A percentile compares a stretch with the other conserved stretches of the same genome.
Conservation (phyloP, 805 yeast species). For the Teunomyces funiuensis region DNA sequence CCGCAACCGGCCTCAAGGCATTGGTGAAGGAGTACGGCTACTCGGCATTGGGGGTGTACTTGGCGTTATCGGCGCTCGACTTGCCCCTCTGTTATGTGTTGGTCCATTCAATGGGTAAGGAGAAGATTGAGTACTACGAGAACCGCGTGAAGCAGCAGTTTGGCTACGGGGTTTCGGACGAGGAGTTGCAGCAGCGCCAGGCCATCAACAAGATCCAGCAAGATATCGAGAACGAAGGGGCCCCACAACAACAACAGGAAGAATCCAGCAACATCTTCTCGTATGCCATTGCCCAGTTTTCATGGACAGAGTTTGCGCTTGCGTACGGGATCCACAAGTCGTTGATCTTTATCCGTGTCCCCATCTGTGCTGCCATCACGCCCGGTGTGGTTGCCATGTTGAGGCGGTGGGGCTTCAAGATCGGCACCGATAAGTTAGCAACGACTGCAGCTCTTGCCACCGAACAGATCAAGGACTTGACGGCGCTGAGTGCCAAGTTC, state of each 20-base stretch:
- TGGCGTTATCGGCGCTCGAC: slow-evolving; percentile 71
- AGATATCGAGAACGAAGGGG: slow-evolving; percentile 14
- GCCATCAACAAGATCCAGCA: slow-evolving; percentile 33
- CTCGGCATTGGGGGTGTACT: slow-evolving; percentile 83
- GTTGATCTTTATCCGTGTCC: slow-evolving; percentile 78
- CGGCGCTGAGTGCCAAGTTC: slow-evolving; percentile 47
- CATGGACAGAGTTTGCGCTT: slow-evolving; percentile 78
- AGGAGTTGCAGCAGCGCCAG: slow-evolving; percentile 37
- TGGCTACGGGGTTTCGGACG: slow-evolving; percentile 58
- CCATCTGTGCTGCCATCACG: slow-evolving; percentile 88
- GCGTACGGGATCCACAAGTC: slow-evolving; percentile 95
- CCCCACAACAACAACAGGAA: too few relatives aligned
- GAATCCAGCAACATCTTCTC: background rate
- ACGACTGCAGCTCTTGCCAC: slow-evolving; percentile 32
- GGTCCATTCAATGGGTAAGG: slow-evolving; percentile 88
- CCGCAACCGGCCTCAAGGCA: slow-evolving; percentile 54
- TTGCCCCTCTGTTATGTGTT: slow-evolving; percentile 77
- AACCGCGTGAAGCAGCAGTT: slow-evolving; percentile 56
- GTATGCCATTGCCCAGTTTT: slow-evolving; percentile 37
- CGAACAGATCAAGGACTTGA: slow-evolving; percentile 37
- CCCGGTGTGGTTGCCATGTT: slow-evolving; percentile 70
- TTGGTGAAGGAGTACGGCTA: slow-evolving; percentile 86
- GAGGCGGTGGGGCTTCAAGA: slow-evolving; percentile 76
- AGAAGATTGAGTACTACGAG: slow-evolving; percentile 67
- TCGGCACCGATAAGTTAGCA: slow-evolving; percentile 46